Percentiles rank a stretch among this genome's conserved stretches.
Conservation (phyloP, 2,329 filamentous ascomycete genomes). For the Chaetoscypha palmicola region DNA sequence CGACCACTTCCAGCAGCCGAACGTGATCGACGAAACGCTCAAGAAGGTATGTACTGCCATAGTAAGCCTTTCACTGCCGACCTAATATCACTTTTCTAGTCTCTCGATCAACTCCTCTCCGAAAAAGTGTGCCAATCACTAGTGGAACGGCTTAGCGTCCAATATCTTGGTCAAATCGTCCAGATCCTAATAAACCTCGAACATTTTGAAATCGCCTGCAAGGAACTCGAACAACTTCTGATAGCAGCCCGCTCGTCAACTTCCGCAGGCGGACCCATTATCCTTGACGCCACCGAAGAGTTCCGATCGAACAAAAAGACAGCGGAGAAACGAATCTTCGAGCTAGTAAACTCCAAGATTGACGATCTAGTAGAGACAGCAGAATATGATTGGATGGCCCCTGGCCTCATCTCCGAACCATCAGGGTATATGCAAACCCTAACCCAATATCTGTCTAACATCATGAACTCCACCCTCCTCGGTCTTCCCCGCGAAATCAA, state of each 20-base stretch:
- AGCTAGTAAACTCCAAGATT: constrained; percentile 97
- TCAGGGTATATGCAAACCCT: constrained; percentile 94
- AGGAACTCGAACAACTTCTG: constrained; percentile 79
- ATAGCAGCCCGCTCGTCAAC: constrained; percentile 77
- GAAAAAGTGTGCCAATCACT: constrained; percentile 87
- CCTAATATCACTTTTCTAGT: constrained; percentile 39
- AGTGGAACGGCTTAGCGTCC: constrained; percentile 79
- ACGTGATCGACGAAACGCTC: constrained; percentile 84
- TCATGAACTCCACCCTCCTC: constrained; percentile 90
- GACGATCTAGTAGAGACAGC: constrained; percentile 95
- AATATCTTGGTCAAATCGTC: constrained; percentile 95
- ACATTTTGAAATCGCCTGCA: constrained; percentile 90
- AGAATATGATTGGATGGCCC: constrained; percentile 83
- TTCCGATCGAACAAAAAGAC: constrained; percentile 91
- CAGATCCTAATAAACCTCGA: constrained; percentile 97
- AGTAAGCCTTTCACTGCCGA: background rate
- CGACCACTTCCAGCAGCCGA: constrained; percentile 88
- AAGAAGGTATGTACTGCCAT: constrained; percentile 50
- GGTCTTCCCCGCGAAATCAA: constrained; percentile 95
- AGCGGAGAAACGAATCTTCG: constrained; percentile 95
- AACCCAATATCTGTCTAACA: constrained; percentile 86
- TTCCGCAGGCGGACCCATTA: constrained; percentile 72
- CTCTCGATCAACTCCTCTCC: constrained; percentile 89
- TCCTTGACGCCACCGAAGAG: constrained; percentile 73
- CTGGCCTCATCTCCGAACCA: constrained; percentile 60